phyloP scores from a whole-genome alignment of 1,139 yeast genomes.

The Scheffersomyces parashehatae region DNA sequence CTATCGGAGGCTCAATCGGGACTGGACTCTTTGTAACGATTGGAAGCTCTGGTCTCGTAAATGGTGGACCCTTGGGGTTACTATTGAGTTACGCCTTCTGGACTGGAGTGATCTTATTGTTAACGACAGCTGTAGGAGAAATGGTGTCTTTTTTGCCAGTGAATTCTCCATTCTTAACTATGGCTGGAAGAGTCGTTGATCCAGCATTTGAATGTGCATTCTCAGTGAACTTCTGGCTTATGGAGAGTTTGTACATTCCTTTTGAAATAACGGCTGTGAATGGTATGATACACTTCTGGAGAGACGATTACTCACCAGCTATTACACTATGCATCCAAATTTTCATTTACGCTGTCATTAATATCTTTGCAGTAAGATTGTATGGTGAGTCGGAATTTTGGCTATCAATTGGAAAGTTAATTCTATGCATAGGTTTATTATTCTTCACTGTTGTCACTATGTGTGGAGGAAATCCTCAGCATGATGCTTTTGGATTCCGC shows the following conservation, averaged over 20 bases:
- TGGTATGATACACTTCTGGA: constrained; percentile 77
- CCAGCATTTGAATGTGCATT: constrained; percentile 77
- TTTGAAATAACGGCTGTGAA: constrained; percentile 82
- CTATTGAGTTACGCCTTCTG: constrained; percentile 43
- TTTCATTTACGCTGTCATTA: constrained; percentile 60
- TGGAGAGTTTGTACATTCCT: constrained; percentile 76
- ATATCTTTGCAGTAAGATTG: constrained; percentile 67
- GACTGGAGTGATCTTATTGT: constrained; percentile 53
- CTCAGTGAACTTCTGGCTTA: constrained; percentile 78
- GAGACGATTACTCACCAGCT: constrained; percentile 69
- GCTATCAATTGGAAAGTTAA: constrained; percentile 72
- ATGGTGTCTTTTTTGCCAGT: constrained; percentile 81
- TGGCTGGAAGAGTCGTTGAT: constrained; percentile 58
- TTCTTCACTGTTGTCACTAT: constrained; percentile 73
- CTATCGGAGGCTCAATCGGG: constrained; percentile 53
- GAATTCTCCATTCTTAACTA: constrained; percentile 58
- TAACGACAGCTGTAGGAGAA: constrained; percentile 76
- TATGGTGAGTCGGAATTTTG: constrained; percentile 85
- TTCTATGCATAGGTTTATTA: constrained; percentile 70
- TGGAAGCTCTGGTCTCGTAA: constrained; percentile 40
- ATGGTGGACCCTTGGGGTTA: constrained; percentile 52
- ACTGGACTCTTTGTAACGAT: constrained; percentile 51
- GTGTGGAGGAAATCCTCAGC: constrained; percentile 81
- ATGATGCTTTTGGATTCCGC: constrained; percentile 67
- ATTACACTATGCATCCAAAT: constrained; percentile 66